phyloP scores from a whole-genome alignment of 805 yeast genomes.

The Candida methanosorbosa region DNA sequence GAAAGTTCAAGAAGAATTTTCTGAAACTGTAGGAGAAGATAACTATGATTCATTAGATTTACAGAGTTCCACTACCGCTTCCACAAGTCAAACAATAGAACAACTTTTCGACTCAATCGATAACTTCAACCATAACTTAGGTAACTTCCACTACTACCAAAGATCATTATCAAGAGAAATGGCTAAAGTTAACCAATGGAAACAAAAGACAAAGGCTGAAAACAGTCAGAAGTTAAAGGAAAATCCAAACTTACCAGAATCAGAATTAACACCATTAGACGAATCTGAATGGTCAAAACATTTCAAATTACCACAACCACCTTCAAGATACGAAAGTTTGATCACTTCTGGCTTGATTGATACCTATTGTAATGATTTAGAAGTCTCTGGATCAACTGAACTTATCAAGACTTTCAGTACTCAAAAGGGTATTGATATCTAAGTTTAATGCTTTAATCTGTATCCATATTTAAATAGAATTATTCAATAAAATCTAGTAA shows the following conservation, averaged over 20 bases:
- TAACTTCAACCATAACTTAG: constrained; percentile 68
- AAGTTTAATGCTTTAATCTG: too few relatives aligned
- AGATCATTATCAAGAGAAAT: constrained; percentile 65
- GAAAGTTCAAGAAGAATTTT: constrained; percentile 16
- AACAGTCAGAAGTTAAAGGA: constrained; percentile 50
- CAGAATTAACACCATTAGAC: constrained; percentile 31
- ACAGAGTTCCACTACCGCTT: constrained; percentile 32
- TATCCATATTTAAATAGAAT: too few relatives aligned
- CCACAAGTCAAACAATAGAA: constrained; percentile 42
- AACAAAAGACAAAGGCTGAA: constrained; percentile 57
- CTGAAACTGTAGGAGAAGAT: not conserved
- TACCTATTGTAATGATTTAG: constrained; percentile 62
- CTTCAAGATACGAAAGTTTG: constrained; percentile 66
- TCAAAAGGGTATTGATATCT: constrained; percentile 39
- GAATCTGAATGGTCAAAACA: constrained; percentile 59
- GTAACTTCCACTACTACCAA: constrained; percentile 74
- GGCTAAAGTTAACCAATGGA: constrained; percentile 67
- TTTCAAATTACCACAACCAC: constrained; percentile 64
- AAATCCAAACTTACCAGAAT: constrained; percentile 38
- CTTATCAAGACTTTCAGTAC: constrained; percentile 53
- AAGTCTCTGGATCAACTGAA: constrained; percentile 61
- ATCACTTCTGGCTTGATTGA: constrained; percentile 60
- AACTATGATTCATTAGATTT: constrained; percentile 21
- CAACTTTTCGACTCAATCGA: constrained; percentile 61
- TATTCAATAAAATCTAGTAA: too few relatives aligned